Evolutionary conservation across 768 basidiomycete genomes (phyloP), one percentile per base, ranked within the genome.

Genomic region (Tubosaeta sp.): DNA sequence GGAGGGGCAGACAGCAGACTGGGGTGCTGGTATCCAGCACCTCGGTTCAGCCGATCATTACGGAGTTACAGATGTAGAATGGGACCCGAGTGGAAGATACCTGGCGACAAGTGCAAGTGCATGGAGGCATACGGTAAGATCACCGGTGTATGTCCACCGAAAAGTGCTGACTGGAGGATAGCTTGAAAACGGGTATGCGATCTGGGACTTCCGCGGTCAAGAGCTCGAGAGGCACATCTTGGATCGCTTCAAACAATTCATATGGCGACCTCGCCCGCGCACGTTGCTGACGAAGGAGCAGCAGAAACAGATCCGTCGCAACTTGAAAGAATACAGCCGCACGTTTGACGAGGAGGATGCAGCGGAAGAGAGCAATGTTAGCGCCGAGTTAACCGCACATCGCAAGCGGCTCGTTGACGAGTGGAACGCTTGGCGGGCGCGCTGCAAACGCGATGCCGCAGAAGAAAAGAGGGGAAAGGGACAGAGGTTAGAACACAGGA

Each of bases 161-260:
- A 48, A 22, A 44, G 38, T 52, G 22, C 52, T 64, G 24, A 48
- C 35, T 39, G 43, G 47, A 36, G 6, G 39, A 39, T 41, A 97
- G 95, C 83, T 97, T 55, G 96, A 99, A 68, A 91, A 97, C 53
- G 96, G 96, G 31, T 99, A 84, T 65, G 87, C 87, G 10, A 83
- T 99, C 58, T 98, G 94, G 93, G 94, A 98, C 72, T 97, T 96
- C 81, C 87, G 88, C 47, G 96, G 95, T n/a, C 87, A 91, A 68
- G 91, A 95, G 67, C 76, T 94, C n/a, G 80, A 87, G 66, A 89
- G 90, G 66, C 84, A 86, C 45, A 83, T 93, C 51, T 76, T 88
- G 55, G 96, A 98, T 66, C 83, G 87, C 50, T 98, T 99, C 82
- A 99, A 99, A 76, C 96, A 99, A 69, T 93, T 98, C 71, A 81